Base-by-base conservation (phyloP, 208 protist genomes). In the Crithidia thermophila region DNA sequence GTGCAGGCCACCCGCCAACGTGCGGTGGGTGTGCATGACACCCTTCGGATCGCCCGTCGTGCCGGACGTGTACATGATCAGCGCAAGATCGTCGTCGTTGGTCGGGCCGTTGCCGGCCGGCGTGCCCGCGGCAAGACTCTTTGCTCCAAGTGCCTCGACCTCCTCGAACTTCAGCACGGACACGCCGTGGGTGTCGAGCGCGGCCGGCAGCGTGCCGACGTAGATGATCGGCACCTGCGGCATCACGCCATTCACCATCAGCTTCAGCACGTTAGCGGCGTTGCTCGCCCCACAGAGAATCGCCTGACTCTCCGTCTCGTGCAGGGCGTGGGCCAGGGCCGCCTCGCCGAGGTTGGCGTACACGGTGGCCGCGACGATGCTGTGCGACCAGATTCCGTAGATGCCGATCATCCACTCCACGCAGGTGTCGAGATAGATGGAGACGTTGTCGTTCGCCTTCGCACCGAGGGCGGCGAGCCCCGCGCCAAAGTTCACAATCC, bases 1-100 rank as follows among this genome's bases (percentile, higher is more conserved):
- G 55, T 81, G 72, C 45, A 85, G 37, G 16, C 84, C 83, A 23
- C 46, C 67, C 13, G 56, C 67, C 36, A 96, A 49, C 59, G 80
- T 88, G 52, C 81, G 84, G 70, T 97, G 84, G 14, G 83, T 90
- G 77, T 97, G 84, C 43, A 93, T 83, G 36, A 96, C 91, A 27
- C 92, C 94, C 76, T 97, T 98, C 23, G 94, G 94, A 39, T 90
- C 75, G 9, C 90, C 91, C 4, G 91, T 98, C n/a, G 94, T 95
- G 50, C 94, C 94, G 58, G 90, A 96, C 46, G 94, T 72, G 71
- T 77, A 77, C 71, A 90, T 81, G 58, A 89, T 82, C 21, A 87
- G 66, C 10, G 75, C 82, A 39, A 77, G 46, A 28, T 55, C 74
- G 47, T 87, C 78, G 50, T 79, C 68, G 59, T 72, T 52, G 11